Base-by-base conservation (phyloP, 1,284 basidiomycete species). In the Ustilago trichophora region DNA sequence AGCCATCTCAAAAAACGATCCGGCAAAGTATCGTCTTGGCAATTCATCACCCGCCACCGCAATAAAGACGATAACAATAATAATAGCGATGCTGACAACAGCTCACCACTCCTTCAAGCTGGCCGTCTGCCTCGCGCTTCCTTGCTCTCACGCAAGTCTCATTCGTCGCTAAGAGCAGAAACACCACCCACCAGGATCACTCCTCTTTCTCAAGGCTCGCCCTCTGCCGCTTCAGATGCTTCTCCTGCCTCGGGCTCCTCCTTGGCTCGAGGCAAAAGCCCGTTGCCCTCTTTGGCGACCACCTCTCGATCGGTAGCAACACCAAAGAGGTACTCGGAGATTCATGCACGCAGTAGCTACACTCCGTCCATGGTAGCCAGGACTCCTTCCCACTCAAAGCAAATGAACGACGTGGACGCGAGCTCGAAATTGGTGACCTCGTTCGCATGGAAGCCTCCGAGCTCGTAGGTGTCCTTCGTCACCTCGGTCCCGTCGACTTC, bases 401-500 rank as follows among this genome's bases (percentile, higher is more conserved):
- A 13, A 26, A 40, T 29, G 21, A 50, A 27, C 48, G 69, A 19
- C 50, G 60, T 6, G 68, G 69, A 24, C 47, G 65, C 10, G 58
- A 65, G 34, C 64, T 73, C 38, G 76, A 78, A 29, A 75, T 77
- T 22, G 77, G 76, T 16, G 77, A 79, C 43, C 10, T 66, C 8
- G 77, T 77, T 7, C 51, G 54, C 16, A 64, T 76, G 51, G 74
- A 75, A 24, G 72, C 62, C 9, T 67, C 60, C 26, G 67, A 68
- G 24, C 55, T 77, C 15, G 60, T 63, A 13, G 78, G 78, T 35
- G 74, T 78, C 2, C 65, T 80, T 31, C 72, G 78, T 37, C 73
- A 77, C 46, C 64, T 80, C 34, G 78, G 78, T 3, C 60, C 73
- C 0, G 76, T 80, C 11, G 44, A 73, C 3, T 69, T 69, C 62